A percentile compares a stretch with the other conserved stretches of the same genome.
Evolutionary conservation across 2,329 filamentous ascomycete genomes (phyloP).

Genomic region (Teratosphaeria viscida): DNA sequence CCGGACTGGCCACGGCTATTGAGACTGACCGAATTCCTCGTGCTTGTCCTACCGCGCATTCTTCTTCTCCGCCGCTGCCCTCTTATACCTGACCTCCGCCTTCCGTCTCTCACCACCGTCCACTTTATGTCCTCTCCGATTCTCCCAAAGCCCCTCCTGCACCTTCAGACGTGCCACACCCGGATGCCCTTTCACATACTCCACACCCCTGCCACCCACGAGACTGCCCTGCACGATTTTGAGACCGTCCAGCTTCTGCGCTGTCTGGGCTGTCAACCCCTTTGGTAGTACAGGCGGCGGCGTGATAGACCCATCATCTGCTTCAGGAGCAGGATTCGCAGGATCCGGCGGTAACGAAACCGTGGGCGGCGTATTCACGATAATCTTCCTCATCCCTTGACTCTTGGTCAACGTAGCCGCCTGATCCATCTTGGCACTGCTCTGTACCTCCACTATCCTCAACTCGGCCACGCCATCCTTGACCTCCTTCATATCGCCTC

Average conservation of each 20-base stretch:
- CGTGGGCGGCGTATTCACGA: slow-evolving; percentile 47
- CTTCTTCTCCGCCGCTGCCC: slow-evolving; percentile 65
- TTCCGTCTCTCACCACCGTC: slow-evolving; percentile 90
- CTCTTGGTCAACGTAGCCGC: slow-evolving; percentile 42
- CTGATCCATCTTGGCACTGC: slow-evolving; percentile 17
- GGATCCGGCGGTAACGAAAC: slow-evolving; percentile 31
- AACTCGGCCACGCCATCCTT: slow-evolving; percentile 49
- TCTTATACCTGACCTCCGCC: slow-evolving; percentile 80
- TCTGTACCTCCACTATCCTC: slow-evolving; percentile 46
- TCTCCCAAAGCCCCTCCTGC: slow-evolving; percentile 88
- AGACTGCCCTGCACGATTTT: slow-evolving; percentile 56
- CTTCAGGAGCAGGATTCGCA: slow-evolving; percentile 46
- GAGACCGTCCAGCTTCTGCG: slow-evolving; percentile 52
- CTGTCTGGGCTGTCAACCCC: neutral
- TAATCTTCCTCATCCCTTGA: slow-evolving; percentile 45
- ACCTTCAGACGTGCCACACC: slow-evolving; percentile 58
- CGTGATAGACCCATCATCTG: slow-evolving; percentile 9
- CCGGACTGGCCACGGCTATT: neutral
- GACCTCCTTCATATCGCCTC: slow-evolving; percentile 73
- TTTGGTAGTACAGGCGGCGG: slow-evolving; percentile 24
- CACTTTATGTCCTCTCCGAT: slow-evolving; percentile 76
- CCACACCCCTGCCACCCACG: slow-evolving; percentile 66
- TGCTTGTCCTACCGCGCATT: slow-evolving; percentile 25
- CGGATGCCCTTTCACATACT: slow-evolving; percentile 52
- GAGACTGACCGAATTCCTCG: neutral